Evolutionary conservation across 2,329 filamentous ascomycete genomes (phyloP).

Genomic region (Alternaria alternata): DNA sequence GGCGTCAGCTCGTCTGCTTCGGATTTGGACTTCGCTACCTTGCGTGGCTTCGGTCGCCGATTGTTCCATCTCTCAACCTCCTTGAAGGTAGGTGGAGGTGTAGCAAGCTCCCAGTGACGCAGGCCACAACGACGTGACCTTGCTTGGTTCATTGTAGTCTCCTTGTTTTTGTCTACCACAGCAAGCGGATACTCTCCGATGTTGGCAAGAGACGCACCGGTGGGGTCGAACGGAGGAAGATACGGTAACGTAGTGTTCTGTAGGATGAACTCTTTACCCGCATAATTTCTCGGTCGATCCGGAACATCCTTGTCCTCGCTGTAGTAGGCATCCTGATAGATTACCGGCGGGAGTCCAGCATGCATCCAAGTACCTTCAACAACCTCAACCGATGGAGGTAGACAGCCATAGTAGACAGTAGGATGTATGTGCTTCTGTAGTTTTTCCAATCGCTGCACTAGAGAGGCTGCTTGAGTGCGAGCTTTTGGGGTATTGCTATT

Average conservation of each 20-base stretch:
- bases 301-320: conserved; percentile 85
- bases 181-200: conserved; percentile 62
- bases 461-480: conserved; percentile 24
- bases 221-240: conserved; percentile 78
- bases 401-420: conserved; percentile 46
- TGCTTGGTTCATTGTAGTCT: conserved; percentile 61
- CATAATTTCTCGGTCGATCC: conserved; percentile 79
- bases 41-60: conserved; percentile 40
- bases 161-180: conserved; percentile 60
- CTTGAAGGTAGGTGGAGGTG: conserved; percentile 71
- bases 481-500: conserved; percentile 27
- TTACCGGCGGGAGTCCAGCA: conserved; percentile 68
- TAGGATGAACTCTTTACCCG: conserved; percentile 83
- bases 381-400: conserved; percentile 56
- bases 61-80: conserved; percentile 76
- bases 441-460: conserved; percentile 25
- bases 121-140: conserved; percentile 68
- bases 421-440: conserved; percentile 28
- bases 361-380: conserved; percentile 65
- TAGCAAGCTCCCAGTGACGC: conserved; percentile 78
- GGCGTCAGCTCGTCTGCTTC: conserved; percentile 7
- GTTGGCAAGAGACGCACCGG: conserved; percentile 64
- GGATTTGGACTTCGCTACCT: conserved; percentile 12
- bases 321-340: conserved; percentile 89
- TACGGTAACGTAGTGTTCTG: conserved; percentile 78